Conservation (phyloP, 1,284 basidiomycete species). For the Trichosporon sp. region DNA sequence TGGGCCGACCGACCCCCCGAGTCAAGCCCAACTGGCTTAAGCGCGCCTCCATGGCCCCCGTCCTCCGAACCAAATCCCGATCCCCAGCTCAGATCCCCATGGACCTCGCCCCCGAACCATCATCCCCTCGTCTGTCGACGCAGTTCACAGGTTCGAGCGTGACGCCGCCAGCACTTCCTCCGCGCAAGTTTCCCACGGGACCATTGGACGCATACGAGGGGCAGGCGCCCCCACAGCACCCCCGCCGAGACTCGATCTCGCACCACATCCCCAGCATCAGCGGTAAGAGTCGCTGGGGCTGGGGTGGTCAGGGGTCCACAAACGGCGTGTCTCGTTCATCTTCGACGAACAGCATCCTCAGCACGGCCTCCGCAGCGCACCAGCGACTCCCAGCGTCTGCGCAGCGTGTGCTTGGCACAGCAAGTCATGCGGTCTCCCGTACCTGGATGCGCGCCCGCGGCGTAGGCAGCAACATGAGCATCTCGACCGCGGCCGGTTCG, state of each 20-base stretch:
- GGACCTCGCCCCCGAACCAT: conserved; percentile 25
- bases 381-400: conserved; percentile 37
- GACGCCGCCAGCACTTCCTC: conserved; percentile 35
- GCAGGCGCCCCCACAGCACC: conserved; percentile 19
- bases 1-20: conserved; percentile 27
- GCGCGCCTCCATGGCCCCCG: conserved; percentile 34
- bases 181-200: conserved; percentile 25
- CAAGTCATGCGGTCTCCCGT: conserved; percentile 42
- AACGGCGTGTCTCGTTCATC: conserved; percentile 32
- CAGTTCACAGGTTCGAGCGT: not conserved
- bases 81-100: conserved; percentile 26
- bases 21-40: conserved; percentile 42
- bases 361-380: conserved; percentile 18
- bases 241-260: conserved; percentile 26
- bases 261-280: conserved; percentile 34
- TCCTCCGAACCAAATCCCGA: conserved; percentile 35
- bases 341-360: conserved; percentile 32
- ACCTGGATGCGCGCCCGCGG: conserved; percentile 43
- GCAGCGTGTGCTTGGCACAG: conserved; percentile 36
- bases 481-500: conserved; percentile 19
- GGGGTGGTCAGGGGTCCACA: conserved; percentile 6
- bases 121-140: conserved; percentile 20
- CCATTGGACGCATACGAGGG: conserved; percentile 25
- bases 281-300: conserved; percentile 35
- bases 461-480: conserved; percentile 39